Evolutionary conservation across 208 protist genomes (phyloP).

Genomic region (Porcisia hertigi): DNA sequence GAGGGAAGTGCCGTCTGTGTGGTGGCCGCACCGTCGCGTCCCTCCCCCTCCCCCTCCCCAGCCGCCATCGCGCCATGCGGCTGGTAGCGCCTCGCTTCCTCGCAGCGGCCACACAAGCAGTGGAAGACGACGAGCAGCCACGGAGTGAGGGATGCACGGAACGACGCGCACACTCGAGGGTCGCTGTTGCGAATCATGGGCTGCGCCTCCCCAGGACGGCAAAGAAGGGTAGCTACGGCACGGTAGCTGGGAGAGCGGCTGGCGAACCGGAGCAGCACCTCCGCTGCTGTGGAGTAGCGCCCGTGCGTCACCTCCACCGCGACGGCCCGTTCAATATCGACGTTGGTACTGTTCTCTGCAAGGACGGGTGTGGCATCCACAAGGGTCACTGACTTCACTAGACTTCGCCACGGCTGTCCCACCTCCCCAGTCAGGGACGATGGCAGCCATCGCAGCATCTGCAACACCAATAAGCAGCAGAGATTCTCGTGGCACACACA

Average conservation of each 20-base stretch:
- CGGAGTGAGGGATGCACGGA: constrained; percentile 61
- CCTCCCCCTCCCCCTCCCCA: neutral
- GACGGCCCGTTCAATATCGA: constrained; percentile 64
- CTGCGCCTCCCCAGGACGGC: constrained; percentile 29
- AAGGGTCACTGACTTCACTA: constrained; percentile 14
- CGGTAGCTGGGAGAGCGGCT: constrained; percentile 44
- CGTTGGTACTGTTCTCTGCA: constrained; percentile 16
- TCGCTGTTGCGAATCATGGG: constrained; percentile 36
- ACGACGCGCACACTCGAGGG: constrained; percentile 48
- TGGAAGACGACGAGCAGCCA: constrained; percentile 74
- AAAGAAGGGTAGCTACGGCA: constrained; percentile 49
- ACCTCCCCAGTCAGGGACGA: constrained; percentile 7
- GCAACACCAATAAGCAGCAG: constrained; percentile 58
- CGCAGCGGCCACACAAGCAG: constrained; percentile 30
- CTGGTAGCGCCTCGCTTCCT: neutral
- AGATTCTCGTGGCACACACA: constrained; percentile 35
- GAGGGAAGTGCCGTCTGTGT: constrained; percentile 10
- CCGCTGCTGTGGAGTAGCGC: constrained; percentile 35
- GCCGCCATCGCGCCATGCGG: neutral
- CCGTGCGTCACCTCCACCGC: constrained; percentile 70
- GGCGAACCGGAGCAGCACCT: constrained; percentile 44
- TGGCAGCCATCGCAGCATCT: constrained; percentile 76
- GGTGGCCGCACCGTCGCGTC: neutral
- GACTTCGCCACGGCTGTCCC: neutral
- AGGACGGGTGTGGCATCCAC: constrained; percentile 17